Evolutionary conservation across 164 flowering plant species (phyloP), one percentile per base, ranked within the genome.

Genomic region (Macadamia integrifolia): DNA sequence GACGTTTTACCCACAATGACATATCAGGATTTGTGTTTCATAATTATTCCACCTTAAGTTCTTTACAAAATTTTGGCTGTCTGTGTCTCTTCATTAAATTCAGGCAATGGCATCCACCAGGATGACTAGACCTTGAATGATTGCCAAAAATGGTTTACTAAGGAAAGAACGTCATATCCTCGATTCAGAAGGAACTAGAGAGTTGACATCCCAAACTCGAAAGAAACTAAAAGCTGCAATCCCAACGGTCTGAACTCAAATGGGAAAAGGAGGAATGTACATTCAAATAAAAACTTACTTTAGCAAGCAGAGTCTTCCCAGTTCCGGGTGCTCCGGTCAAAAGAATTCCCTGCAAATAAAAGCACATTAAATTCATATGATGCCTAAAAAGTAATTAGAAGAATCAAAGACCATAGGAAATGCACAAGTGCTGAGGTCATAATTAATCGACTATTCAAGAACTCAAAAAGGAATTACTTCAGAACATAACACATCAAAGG

Each of bases 321-420:
- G 99, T 94, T 58, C 99, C 99, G 74, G 99, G 97, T 15, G 99
- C 87, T 77, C 99, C 99, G 58, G 99, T 95, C 79, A 95, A 79
- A 73, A 95, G 97, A 66, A 95, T 95, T 66, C 99, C 99, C 99
- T 95, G 87, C 66, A 76, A 66, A 63, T 14, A 57, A 63, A 30
- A 56, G 55, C 40, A 50, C 2, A 28, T 73, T 68, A 71, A 57
- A 63, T 57, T 40, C 44, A 58, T 0, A 13, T 28, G 58, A 6
- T 53, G 30, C 15, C 28, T 23, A 23, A 17, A 35, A 29, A 8
- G 62, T 15, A 52, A 35, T 1, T 58, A 28, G 48, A 15, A 30
- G 53, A 5, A 29, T 42, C 14, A 30, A 53, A 69, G 3, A 56
- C 4, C 23, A 43, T 42, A 46, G 23, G 30, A 52, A 35, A 68